phyloP scores from a whole-genome alignment of 805 yeast genomes.

The Zygosaccharomyces pseudorouxii region DNA sequence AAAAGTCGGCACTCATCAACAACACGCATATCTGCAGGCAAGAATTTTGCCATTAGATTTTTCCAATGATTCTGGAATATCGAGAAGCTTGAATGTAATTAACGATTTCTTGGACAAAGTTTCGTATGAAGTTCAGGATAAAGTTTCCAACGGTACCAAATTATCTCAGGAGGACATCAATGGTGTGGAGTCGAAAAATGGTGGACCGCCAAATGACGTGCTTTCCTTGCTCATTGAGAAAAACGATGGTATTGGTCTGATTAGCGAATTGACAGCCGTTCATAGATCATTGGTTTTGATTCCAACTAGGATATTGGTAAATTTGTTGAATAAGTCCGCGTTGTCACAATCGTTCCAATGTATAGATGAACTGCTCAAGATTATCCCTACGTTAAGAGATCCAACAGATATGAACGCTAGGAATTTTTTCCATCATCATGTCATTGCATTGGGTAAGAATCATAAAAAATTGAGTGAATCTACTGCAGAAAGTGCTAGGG shows the following conservation, averaged over 20 bases:
- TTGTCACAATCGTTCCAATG: slow-evolving; percentile 50
- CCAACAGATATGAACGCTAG: slow-evolving; percentile 72
- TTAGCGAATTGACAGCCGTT: slow-evolving; percentile 38
- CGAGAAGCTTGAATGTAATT: slow-evolving; percentile 48
- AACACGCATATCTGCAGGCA: slow-evolving; percentile 53
- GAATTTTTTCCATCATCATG: slow-evolving; percentile 79
- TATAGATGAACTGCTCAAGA: slow-evolving; percentile 50
- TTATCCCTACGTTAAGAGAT: slow-evolving; percentile 53
- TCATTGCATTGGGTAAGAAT: slow-evolving; percentile 71
- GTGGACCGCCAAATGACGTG: slow-evolving; percentile 9
- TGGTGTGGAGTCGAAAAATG: slow-evolving; percentile 1
- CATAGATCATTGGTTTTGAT: slow-evolving; percentile 45
- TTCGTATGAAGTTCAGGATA: slow-evolving; percentile 38
- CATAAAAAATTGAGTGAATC: slow-evolving; percentile 31
- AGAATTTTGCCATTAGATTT: slow-evolving; percentile 72
- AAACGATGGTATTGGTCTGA: slow-evolving; percentile 45
- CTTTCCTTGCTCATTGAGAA: slow-evolving; percentile 29
- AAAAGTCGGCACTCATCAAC: slow-evolving; percentile 60
- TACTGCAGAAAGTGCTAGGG: background rate
- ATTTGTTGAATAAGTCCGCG: slow-evolving; percentile 63
- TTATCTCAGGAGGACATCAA: slow-evolving; percentile 1
- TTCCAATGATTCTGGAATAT: slow-evolving; percentile 63
- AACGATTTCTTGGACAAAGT: slow-evolving; percentile 50
- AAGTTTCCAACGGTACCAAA: slow-evolving; percentile 1
- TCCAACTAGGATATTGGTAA: slow-evolving; percentile 52